Percentiles rank a stretch among this genome's conserved stretches.
phyloP scores from a whole-genome alignment of 2,329 filamentous ascomycete genomes.

The Epichloe sp. region DNA sequence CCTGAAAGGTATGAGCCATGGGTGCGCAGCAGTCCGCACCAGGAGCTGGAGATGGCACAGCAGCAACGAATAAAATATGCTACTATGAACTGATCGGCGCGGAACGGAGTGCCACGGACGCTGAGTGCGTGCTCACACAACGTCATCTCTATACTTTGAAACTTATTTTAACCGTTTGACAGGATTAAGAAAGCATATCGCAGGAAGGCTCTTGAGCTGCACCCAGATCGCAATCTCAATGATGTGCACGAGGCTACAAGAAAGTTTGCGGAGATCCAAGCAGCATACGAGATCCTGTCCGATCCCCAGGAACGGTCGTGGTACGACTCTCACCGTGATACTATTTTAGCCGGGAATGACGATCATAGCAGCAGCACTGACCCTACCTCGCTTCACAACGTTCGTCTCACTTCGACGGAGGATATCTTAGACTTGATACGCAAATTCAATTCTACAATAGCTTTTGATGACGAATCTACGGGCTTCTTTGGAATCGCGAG shows the following conservation, averaged over 20 bases:
- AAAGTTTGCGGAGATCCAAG: slow-evolving; percentile 81
- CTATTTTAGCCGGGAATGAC: slow-evolving; percentile 60
- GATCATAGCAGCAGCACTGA: slow-evolving; percentile 27
- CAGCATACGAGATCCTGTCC: slow-evolving; percentile 90
- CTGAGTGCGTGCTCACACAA: slow-evolving; percentile 48
- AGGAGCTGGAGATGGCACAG: slow-evolving; percentile 10
- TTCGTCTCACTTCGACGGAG: slow-evolving; percentile 64
- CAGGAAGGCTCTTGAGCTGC: slow-evolving; percentile 78
- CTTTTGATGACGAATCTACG: slow-evolving; percentile 64
- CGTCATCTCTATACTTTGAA: neutral
- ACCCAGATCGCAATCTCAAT: slow-evolving; percentile 86
- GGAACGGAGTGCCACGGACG: slow-evolving; percentile 58
- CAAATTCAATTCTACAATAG: slow-evolving; percentile 63
- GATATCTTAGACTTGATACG: slow-evolving; percentile 69
- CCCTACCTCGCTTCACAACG: slow-evolving; percentile 51
- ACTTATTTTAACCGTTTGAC: neutral
- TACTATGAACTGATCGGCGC: slow-evolving; percentile 79
- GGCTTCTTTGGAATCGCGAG: slow-evolving; percentile 78
- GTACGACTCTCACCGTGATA: slow-evolving; percentile 90
- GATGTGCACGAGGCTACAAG: slow-evolving; percentile 73
- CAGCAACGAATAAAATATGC: slow-evolving; percentile 48
- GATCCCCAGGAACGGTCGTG: slow-evolving; percentile 91
- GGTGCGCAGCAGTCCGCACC: slow-evolving; percentile 42
- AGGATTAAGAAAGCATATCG: slow-evolving; percentile 92
- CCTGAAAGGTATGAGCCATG: slow-evolving; percentile 21